Percentiles rank a stretch among this genome's conserved stretches.
These are phyloP conservation scores for Aspergillus neoniger DNA, from an alignment of 2,329 filamentous ascomycete genomes.

Conservation along the genomic window DNA sequence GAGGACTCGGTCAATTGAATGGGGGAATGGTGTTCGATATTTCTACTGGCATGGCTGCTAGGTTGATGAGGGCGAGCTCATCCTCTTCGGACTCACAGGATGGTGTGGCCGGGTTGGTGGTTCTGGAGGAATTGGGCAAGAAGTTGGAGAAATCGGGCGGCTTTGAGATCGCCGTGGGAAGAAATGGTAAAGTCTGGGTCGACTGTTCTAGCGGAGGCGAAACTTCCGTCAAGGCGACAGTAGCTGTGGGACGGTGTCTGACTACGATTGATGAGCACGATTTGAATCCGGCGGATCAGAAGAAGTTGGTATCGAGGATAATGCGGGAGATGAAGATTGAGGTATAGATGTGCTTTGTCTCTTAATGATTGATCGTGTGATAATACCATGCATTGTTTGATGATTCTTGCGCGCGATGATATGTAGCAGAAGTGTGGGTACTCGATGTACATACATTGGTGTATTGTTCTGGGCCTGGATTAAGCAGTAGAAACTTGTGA, in stretches of 20 bases:
- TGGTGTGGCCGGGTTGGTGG: conserved; percentile 64
- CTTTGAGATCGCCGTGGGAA: conserved; percentile 91
- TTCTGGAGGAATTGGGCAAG: conserved; percentile 79
- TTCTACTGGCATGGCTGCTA: conserved; percentile 77
- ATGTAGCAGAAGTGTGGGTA: background rate
- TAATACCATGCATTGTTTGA: background rate
- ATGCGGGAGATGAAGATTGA: conserved; percentile 45
- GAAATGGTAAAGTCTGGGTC: conserved; percentile 92
- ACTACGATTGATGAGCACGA: conserved; percentile 71
- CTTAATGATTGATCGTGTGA: background rate
- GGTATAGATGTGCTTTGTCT: background rate
- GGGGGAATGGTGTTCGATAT: conserved; percentile 86
- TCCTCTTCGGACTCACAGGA: conserved; percentile 33
- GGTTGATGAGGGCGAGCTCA: conserved; percentile 58
- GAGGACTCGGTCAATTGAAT: conserved; percentile 79
- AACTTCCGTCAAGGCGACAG: conserved; percentile 61
- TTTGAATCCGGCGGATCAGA: conserved; percentile 46
- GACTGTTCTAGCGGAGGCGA: conserved; percentile 66
- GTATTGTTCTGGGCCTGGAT: too few species aligned
- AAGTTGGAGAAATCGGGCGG: conserved; percentile 63
- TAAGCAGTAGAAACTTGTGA: too few species aligned
- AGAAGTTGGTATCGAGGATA: conserved; percentile 47
- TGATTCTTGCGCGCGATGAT: background rate
- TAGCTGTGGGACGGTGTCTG: conserved; percentile 77
- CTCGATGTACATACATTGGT: too few species aligned